Evolutionary conservation across 2,329 filamentous ascomycete genomes (phyloP).

Genomic region (Penicillium vulpinum): DNA sequence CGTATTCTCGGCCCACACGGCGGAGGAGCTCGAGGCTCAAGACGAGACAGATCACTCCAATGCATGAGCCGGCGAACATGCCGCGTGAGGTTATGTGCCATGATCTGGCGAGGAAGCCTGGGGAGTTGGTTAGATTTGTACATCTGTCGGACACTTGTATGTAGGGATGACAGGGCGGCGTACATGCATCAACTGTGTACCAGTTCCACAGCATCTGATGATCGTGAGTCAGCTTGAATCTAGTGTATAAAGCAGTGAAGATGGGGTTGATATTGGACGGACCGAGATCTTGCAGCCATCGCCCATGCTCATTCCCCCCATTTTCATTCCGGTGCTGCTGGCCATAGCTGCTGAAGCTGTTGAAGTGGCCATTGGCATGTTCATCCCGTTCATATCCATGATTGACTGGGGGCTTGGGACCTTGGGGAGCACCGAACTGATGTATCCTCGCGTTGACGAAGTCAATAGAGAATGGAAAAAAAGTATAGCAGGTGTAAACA

Average conservation of each 20-base stretch:
- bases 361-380: background rate
- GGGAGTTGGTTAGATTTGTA: background rate
- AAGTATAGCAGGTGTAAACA: background rate
- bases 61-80: slow-evolving; percentile 78
- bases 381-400: slow-evolving; percentile 5
- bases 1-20: slow-evolving; percentile 69
- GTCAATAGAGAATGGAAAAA: background rate
- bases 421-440: no score
- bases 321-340: background rate
- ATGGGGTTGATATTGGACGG: background rate
- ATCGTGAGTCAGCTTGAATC: background rate
- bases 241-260: background rate
- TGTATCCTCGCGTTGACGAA: background rate
- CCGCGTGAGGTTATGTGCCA: slow-evolving; percentile 70
- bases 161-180: background rate
- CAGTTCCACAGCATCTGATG: slow-evolving; percentile 29
- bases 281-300: slow-evolving; percentile 6
- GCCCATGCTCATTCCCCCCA: background rate
- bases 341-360: background rate
- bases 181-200: slow-evolving; percentile 25
- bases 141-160: background rate
- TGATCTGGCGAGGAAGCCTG: slow-evolving; percentile 64
- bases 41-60: slow-evolving; percentile 74
- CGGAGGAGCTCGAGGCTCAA: slow-evolving; percentile 71
- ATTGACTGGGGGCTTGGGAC: background rate